Evolutionary conservation across 352 stramenopile genomes (phyloP), one percentile per base, ranked within the genome.

Genomic region (Phytophthora pseudosyringae): DNA sequence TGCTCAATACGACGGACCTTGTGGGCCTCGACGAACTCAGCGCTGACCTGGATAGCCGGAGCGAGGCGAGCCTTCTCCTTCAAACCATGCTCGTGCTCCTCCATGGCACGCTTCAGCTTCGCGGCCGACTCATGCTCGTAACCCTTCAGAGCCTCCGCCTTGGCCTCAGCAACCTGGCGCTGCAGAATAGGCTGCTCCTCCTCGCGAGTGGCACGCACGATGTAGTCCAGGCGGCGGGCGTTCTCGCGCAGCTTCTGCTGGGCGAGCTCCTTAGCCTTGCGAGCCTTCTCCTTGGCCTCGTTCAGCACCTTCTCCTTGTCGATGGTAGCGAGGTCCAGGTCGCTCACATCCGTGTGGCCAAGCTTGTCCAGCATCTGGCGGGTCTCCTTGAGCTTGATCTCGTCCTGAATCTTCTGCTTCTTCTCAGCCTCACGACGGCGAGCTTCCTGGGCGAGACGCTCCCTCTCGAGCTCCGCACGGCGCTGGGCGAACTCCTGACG

Each of bases 171-270:
- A 12, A 85, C 69, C 40, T 93, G 86, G 51, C 91, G 76, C 64
- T 98, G 89, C 68, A 98, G 80, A 52, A 98, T 87, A 28, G 92
- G 91, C 59, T 97, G 79, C 64, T 98, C 96, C 61, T 98, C 96
- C 58, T 99, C 97, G 52, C 97, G 91, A n/a, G 98, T 95, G 13
- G 97, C 97, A 65, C 97, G 91, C 25, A 98, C 93, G 57, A 98
- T 91, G 76, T 99, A 98, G 78, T 99, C 96, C 7, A 99, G 78
- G 21, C 92, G 86, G 56, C 97, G 97, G 2, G 94, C 94, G 49
- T 88, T 89, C 63, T 98, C 94, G 28, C 86, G 88, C 7, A 98
- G 74, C 75, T 98, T 98, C 41, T 94, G 83, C 75, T 98, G 96
- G 1, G 95, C 94, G 32, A 98, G 91, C 51, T 99, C 93, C 71